phyloP scores from a whole-genome alignment of 352 stramenopile species.

The Globisporangium splendens region DNA sequence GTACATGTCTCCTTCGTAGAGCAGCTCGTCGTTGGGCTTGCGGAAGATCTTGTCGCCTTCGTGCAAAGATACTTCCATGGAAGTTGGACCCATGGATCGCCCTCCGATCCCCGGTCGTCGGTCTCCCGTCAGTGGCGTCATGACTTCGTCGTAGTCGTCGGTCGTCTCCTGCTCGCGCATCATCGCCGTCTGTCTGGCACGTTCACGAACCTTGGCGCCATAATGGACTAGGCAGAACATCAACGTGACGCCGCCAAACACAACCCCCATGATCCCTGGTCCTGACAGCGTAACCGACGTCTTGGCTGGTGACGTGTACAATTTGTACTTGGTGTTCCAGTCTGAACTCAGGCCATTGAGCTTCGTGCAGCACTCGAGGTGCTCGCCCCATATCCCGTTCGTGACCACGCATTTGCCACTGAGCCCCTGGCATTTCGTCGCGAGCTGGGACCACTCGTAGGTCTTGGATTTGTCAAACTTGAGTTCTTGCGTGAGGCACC shows the following conservation, averaged over 20 bases:
- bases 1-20: slow-evolving; percentile 87
- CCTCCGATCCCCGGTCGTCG: neutral
- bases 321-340: slow-evolving; percentile 64
- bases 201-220: slow-evolving; percentile 72
- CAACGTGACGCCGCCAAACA: slow-evolving; percentile 70
- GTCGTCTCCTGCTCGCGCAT: slow-evolving; percentile 84
- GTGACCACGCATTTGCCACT: slow-evolving; percentile 75
- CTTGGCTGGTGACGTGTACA: slow-evolving; percentile 53
- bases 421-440: slow-evolving; percentile 71
- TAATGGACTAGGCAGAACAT: slow-evolving; percentile 77
- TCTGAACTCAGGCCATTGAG: slow-evolving; percentile 46
- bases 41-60: slow-evolving; percentile 86
- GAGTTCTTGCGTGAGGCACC: slow-evolving; percentile 67
- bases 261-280: slow-evolving; percentile 63
- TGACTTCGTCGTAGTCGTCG: slow-evolving; percentile 89
- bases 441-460: slow-evolving; percentile 78
- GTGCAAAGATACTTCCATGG: slow-evolving; percentile 76
- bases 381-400: slow-evolving; percentile 76
- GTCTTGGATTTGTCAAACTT: slow-evolving; percentile 67
- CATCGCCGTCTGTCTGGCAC: slow-evolving; percentile 71
- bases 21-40: slow-evolving; percentile 72
- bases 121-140: slow-evolving; percentile 64
- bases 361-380: slow-evolving; percentile 78
- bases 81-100: slow-evolving; percentile 39
- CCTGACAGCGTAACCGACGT: slow-evolving; percentile 54